phyloP scores from a whole-genome alignment of 2,329 filamentous ascomycete genomes.

The Aspergillus fischeri region DNA sequence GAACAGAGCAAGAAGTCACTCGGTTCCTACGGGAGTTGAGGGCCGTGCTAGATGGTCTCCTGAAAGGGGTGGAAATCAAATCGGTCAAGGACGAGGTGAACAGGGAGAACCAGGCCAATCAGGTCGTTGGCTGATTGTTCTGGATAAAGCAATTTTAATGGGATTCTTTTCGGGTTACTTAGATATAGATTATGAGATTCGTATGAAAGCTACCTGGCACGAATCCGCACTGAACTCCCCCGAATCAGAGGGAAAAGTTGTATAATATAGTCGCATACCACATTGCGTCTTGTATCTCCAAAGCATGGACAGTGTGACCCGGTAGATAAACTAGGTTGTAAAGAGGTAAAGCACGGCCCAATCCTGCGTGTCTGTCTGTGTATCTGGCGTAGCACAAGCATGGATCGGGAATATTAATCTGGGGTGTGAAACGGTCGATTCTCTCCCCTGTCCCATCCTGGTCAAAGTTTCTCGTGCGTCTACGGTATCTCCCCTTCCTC shows the following conservation, averaged over 20 bases:
- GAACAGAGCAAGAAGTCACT: constrained; percentile 80
- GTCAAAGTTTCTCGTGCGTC: background rate
- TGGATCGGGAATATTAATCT: background rate
- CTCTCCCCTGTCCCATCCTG: background rate
- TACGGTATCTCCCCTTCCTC: background rate
- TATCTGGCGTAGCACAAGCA: background rate
- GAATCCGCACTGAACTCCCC: background rate
- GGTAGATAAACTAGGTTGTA: background rate
- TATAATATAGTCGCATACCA: background rate
- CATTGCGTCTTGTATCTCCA: background rate
- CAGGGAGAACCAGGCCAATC: constrained; percentile 44
- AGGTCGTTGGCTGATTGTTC: background rate
- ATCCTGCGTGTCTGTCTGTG: background rate
- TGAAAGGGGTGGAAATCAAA: constrained; percentile 33
- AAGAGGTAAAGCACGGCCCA: background rate
- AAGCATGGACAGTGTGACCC: background rate
- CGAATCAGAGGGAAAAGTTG: background rate
- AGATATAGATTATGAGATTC: background rate
- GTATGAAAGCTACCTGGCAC: background rate
- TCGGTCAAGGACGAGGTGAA: constrained; percentile 37
- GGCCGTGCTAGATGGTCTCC: constrained; percentile 47
- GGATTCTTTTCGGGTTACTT: background rate
- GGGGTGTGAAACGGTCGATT: background rate
- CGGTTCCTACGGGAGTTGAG: constrained; percentile 69
- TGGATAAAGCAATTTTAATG: background rate